phyloP scores from a whole-genome alignment of 306 rosid species.

The Vigna radiata region DNA sequence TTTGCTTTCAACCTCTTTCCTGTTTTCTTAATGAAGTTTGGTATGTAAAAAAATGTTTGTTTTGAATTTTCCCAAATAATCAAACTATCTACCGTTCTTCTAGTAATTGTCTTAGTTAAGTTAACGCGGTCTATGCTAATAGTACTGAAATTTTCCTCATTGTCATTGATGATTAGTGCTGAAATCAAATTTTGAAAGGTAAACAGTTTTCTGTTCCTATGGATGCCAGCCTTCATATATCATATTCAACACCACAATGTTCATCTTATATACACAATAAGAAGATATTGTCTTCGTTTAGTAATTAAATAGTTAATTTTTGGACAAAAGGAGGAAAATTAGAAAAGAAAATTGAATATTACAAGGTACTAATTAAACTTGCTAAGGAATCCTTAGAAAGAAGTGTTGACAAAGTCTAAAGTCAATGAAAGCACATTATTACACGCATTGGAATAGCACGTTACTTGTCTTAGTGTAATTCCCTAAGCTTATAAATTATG shows the following conservation, averaged over 20 bases:
- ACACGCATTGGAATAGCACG: constrained; percentile 57
- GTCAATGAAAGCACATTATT: constrained; percentile 53
- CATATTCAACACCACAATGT: background rate
- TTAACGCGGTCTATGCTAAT: too few relatives aligned
- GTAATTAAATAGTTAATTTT: background rate
- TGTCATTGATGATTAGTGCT: background rate
- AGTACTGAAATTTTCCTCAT: background rate
- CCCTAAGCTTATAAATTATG: constrained; percentile 47
- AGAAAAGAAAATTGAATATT: constrained; percentile 16
- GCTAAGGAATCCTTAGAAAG: constrained; percentile 33
- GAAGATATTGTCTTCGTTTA: too few relatives aligned
- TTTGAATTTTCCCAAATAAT: constrained; percentile 1
- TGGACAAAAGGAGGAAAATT: background rate
- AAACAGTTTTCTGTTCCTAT: background rate
- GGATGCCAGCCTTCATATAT: constrained; percentile 17
- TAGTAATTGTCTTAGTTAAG: constrained; percentile 35
- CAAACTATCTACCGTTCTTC: background rate
- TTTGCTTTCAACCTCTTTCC: background rate
- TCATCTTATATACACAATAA: background rate
- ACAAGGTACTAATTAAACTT: constrained; percentile 39
- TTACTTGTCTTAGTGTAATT: constrained; percentile 57
- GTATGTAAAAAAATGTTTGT: background rate
- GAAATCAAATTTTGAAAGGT: constrained; percentile 19
- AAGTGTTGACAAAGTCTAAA: constrained; percentile 59
- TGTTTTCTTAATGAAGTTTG: background rate